phyloP scores from a whole-genome alignment of 2,329 filamentous ascomycete genomes.

The Colletotrichum caudatum region DNA sequence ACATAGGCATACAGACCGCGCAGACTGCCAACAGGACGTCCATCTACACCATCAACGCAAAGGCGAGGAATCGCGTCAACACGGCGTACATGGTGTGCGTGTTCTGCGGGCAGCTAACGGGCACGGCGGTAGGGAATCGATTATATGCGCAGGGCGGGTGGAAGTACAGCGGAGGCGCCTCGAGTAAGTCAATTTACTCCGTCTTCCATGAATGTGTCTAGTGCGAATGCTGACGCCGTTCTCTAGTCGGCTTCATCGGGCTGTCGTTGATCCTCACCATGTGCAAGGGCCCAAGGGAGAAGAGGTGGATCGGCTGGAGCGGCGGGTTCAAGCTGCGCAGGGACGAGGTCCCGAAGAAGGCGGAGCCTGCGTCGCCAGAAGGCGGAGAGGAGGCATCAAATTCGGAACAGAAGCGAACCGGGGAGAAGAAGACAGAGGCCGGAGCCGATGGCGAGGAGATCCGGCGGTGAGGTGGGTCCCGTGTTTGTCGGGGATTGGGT shows the following conservation, averaged over 20 bases:
- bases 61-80: slow-evolving; percentile 80
- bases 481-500: background rate
- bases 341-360: slow-evolving; percentile 14
- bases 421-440: slow-evolving; percentile 9
- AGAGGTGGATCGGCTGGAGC: slow-evolving; percentile 41
- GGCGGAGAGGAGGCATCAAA: background rate
- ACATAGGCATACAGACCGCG: slow-evolving; percentile 77
- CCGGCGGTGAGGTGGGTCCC: slow-evolving; percentile 29
- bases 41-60: slow-evolving; percentile 79
- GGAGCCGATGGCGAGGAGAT: slow-evolving; percentile 4
- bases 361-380: slow-evolving; percentile 30
- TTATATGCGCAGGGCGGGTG: slow-evolving; percentile 65
- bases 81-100: slow-evolving; percentile 84
- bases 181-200: slow-evolving; percentile 50
- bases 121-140: slow-evolving; percentile 70
- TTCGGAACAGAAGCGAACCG: background rate
- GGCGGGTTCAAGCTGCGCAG: slow-evolving; percentile 34
- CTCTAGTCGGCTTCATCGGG: slow-evolving; percentile 40
- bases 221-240: background rate
- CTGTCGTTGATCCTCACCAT: slow-evolving; percentile 38
- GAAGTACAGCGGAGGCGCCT: slow-evolving; percentile 59
- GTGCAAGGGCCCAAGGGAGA: slow-evolving; percentile 37
- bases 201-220: too few species aligned
- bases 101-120: slow-evolving; percentile 81
- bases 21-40: slow-evolving; percentile 79